Evolutionary conservation across 257 asterid species (phyloP), one percentile per base, ranked within the genome.

Genomic region (Solanum raphanifolium): DNA sequence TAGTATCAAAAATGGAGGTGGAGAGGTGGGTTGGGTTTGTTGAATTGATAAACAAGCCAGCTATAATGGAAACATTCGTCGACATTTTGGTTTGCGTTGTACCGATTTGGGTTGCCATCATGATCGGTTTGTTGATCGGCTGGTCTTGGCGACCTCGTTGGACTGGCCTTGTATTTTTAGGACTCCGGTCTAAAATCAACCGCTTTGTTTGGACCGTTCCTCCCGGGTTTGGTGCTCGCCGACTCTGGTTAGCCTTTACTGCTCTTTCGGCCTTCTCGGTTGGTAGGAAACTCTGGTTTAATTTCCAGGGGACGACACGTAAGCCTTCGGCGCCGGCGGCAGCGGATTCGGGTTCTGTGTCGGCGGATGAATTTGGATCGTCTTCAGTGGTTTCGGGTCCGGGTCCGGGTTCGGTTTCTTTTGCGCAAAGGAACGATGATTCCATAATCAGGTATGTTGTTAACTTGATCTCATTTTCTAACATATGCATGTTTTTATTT

Each of bases 101-200:
- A 18, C 99, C 99, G 92, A 95, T 97, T 91, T 97, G 99, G 99
- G 93, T 94, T 48, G 99, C 99, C 75, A 95, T 97, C 74, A 96
- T 94, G 99, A 94, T 97, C 86, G 99, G 99, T 29, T 89, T 97
- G 73, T 1, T 95, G 79, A 96, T 97, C 93, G 99, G 99, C 6
- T 97, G 99, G 99, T 93, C 98, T 11, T 97, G 99, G 99, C 90
- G 95, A 89, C 98, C 99, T 27, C 89, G 98, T 85, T 96, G 98
- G 99, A 94, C 97, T 71, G 98, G 99, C 0, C 88, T 97, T 87
- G 87, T 96, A 27, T 95, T 91, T 87, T 92, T 96, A 20, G 98
- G 99, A 2, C 89, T 95, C 90, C 95, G 98, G 87, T 96, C 99
- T 5, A 97, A 95, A 90, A 89, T 94, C 29, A 86, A 86, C 91